Conservation (phyloP, 495 filamentous ascomycete genomes). For the Lasiosphaeria miniovina region DNA sequence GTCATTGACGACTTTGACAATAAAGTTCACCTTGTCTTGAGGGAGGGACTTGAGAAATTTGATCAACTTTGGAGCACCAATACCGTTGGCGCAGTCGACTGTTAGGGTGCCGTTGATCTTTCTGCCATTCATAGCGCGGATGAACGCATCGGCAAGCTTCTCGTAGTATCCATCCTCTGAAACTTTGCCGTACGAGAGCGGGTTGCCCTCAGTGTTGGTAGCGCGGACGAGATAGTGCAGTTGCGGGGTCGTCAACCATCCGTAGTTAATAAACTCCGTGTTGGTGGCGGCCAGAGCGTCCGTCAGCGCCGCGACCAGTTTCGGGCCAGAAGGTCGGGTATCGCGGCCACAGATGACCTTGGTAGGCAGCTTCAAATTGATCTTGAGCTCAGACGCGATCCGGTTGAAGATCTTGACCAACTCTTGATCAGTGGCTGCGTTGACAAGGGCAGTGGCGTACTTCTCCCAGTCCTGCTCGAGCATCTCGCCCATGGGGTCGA, state of each 20-base stretch:
- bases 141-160: slow-evolving; percentile 80
- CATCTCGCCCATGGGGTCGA: slow-evolving; percentile 98
- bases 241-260: slow-evolving; percentile 89
- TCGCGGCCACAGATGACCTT: slow-evolving; percentile 89
- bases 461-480: slow-evolving; percentile 90
- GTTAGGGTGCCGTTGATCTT: slow-evolving; percentile 67
- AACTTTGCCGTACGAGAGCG: slow-evolving; percentile 78
- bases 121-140: slow-evolving; percentile 70
- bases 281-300: slow-evolving; percentile 73
- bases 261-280: slow-evolving; percentile 73
- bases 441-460: slow-evolving; percentile 83
- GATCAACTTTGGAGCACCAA: slow-evolving; percentile 86
- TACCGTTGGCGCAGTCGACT: slow-evolving; percentile 95
- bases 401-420: slow-evolving; percentile 72
- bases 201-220: slow-evolving; percentile 82
- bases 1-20: slow-evolving; percentile 88
- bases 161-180: slow-evolving; percentile 92
- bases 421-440: slow-evolving; percentile 68
- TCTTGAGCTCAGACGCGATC: slow-evolving; percentile 67
- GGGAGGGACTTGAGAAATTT: slow-evolving; percentile 84
- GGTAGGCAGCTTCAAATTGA: slow-evolving; percentile 66
- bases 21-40: slow-evolving; percentile 59
- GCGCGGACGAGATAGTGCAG: slow-evolving; percentile 95
- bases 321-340: slow-evolving; percentile 86
- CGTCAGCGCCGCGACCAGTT: slow-evolving; percentile 70